phyloP scores from a whole-genome alignment of 371 early-diverging fungal species.

The Umbelopsis sp. region DNA sequence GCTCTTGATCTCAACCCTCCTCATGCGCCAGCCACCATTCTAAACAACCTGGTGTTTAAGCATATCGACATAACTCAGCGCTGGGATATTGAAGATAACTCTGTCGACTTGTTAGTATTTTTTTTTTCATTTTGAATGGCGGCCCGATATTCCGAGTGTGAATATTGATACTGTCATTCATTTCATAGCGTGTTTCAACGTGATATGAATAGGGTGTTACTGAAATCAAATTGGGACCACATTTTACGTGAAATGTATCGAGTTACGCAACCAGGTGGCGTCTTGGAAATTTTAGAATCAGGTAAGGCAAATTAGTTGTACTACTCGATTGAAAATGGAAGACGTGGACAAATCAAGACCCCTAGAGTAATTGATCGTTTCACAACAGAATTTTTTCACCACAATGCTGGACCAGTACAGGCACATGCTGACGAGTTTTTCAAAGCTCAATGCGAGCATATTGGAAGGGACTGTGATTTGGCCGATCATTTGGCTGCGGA shows the following conservation, averaged over 20 bases:
- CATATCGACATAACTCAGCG: conserved; percentile 35
- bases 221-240: conserved; percentile 36
- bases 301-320: neutral
- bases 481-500: conserved; percentile 20
- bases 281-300: conserved; percentile 42
- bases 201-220: conserved; percentile 37
- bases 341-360: too few relatives aligned
- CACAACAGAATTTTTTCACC: conserved; percentile 35
- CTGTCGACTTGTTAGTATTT: conserved; percentile 45
- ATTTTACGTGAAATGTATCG: conserved; percentile 45
- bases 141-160: neutral
- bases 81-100: conserved; percentile 41
- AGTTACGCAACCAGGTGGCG: conserved; percentile 46
- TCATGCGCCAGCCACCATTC: conserved; percentile 32
- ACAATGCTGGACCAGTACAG: conserved; percentile 49
- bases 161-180: neutral
- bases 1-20: conserved; percentile 61
- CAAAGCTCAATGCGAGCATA: conserved; percentile 32
- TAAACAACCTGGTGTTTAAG: conserved; percentile 37
- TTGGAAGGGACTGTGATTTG: conserved; percentile 28
- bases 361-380: neutral
- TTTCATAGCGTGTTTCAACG: conserved; percentile 44
- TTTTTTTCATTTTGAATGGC: neutral
- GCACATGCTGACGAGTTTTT: conserved; percentile 41
- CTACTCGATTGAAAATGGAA: neutral